Evolutionary conservation across 345 rosid genomes (phyloP), one percentile per base, ranked within the genome.

Genomic region (Moricandia arvensis): DNA sequence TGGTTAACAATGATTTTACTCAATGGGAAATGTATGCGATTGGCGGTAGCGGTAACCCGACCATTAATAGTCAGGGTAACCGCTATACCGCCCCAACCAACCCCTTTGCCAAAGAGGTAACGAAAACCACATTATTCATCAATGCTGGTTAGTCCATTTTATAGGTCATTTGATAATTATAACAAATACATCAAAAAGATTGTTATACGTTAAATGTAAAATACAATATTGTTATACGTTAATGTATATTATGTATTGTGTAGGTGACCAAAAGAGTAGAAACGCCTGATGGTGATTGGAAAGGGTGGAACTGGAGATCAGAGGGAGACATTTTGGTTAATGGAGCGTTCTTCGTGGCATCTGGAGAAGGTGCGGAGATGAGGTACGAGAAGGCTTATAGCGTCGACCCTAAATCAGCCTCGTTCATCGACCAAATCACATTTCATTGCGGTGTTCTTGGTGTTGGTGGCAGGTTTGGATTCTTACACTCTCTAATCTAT

Each of bases 11-110:
- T 24, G 99, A 91, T 68, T 95, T 87, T 72, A 91, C 99, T 0
- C 85, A 82, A 49, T 95, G 99, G 99, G 97, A 95, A 75, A 95
- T 95, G 99, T 95, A 95, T 31, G 99, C 98, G 0, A 95, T 95
- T 53, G 99, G 99, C 0, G 99, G 99, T 3, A 95, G 99, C 51
- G 99, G 93, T 11, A 92, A 81, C 75, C 97, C 99, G 0, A 95
- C 99, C 34, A 95, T 95, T 26, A 95, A 92, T 43, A 92, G 99
- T 77, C 98, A 95, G 70, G 97, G 98, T 51, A 95, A 95, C 69
- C 93, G 97, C 1, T 95, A 90, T 82, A 89, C 82, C 12, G 99
- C 99, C 18, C n/a, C 99, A 26, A 21, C 83, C 4, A 68, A 95
- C 75, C 96, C 33, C 1, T 80, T 89, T 38, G 99, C 99, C 27